Evolutionary conservation across 192 early-diverging fungal species (phyloP).

Genomic region (Podila verticillata): DNA sequence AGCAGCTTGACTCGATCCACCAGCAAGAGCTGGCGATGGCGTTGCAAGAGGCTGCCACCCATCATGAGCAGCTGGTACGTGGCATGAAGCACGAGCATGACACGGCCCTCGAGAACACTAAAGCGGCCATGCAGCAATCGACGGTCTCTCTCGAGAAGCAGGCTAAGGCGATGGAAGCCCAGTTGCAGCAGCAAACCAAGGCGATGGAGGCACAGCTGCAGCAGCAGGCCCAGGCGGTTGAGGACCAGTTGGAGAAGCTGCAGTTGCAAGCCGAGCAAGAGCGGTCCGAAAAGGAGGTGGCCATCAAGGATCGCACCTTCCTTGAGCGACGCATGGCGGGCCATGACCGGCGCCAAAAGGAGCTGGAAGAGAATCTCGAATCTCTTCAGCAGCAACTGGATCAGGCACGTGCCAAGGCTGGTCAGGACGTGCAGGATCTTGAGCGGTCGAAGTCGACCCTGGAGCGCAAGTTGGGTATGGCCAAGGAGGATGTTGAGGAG

Average conservation of each 20-base stretch:
- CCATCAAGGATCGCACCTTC: slow-evolving; percentile 44
- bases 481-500: slow-evolving; percentile 46
- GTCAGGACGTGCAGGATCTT: slow-evolving; percentile 40
- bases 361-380: slow-evolving; percentile 35
- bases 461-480: slow-evolving; percentile 45
- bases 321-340: slow-evolving; percentile 38
- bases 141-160: background rate
- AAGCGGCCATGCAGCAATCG: slow-evolving; percentile 14
- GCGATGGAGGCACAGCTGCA: background rate
- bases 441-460: slow-evolving; percentile 38
- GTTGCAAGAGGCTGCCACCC: slow-evolving; percentile 15
- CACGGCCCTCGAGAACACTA: background rate
- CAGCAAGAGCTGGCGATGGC: slow-evolving; percentile 35
- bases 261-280: slow-evolving; percentile 29
- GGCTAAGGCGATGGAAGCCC: background rate
- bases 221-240: slow-evolving; percentile 4
- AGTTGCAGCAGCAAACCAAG: background rate
- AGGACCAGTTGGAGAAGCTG: slow-evolving; percentile 41
- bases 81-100: slow-evolving; percentile 3
- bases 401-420: slow-evolving; percentile 29
- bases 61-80: slow-evolving; percentile 34
- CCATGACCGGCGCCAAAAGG: slow-evolving; percentile 42
- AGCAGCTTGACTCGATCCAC: slow-evolving; percentile 43
- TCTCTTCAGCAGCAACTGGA: slow-evolving; percentile 27
- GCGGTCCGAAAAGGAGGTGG: slow-evolving; percentile 33